Evolutionary conservation across 1,284 basidiomycete genomes (phyloP).

Genomic region (Naganishia cerealis): DNA sequence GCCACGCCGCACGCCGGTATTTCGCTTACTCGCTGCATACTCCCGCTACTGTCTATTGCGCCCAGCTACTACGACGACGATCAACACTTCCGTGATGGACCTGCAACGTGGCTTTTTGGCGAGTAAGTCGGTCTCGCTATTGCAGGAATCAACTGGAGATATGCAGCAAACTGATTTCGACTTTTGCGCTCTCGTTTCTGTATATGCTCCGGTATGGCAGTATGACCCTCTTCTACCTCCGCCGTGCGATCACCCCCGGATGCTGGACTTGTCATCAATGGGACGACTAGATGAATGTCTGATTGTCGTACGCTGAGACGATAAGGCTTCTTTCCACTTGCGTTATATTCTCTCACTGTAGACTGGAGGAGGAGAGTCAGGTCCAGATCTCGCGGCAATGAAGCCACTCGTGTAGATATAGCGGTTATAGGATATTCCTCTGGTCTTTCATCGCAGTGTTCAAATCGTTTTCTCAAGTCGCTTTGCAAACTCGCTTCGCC

Average conservation of each 20-base stretch:
- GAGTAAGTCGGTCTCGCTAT: constrained; percentile 34
- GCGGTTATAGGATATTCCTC: not conserved
- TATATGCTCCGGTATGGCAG: constrained; percentile 7
- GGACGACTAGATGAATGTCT: constrained; percentile 1
- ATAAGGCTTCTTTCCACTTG: too few relatives aligned
- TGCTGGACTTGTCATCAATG: constrained; percentile 37
- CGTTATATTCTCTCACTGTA: too few relatives aligned
- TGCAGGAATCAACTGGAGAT: not conserved
- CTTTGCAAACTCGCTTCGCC: too few relatives aligned
- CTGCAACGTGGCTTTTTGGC: constrained; percentile 39
- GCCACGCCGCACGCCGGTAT: not conserved
- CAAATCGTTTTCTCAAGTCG: not conserved
- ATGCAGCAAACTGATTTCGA: not conserved
- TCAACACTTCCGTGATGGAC: constrained; percentile 39
- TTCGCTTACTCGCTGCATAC: not conserved
- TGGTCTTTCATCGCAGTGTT: not conserved
- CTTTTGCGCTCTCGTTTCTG: not conserved
- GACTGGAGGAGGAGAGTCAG: too few relatives aligned
- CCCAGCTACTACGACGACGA: constrained; percentile 39
- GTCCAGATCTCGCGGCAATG: too few relatives aligned
- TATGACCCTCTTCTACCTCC: constrained; percentile 41
- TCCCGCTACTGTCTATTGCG: not conserved
- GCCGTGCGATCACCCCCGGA: constrained; percentile 34
- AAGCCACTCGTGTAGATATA: not conserved
- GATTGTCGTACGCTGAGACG: not conserved